These are phyloP conservation scores for Ceratocystis eucalypticola DNA, from an alignment of 2,329 filamentous ascomycete genomes.

Conservation along the genomic window DNA sequence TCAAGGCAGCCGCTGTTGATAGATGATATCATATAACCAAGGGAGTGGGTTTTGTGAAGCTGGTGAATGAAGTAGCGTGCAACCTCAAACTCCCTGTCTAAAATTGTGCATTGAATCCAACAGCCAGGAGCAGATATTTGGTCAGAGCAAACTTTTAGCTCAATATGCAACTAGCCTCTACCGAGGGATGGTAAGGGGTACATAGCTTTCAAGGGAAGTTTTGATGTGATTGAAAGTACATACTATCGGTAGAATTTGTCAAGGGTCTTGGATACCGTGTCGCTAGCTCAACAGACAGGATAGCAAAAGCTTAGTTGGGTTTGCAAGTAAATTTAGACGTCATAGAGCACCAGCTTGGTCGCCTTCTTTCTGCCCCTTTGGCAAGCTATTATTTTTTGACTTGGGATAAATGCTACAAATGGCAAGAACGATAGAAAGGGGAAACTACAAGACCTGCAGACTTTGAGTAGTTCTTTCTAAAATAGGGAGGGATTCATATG, in stretches of 20 bases:
- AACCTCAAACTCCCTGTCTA: neutral
- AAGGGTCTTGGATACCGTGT: neutral
- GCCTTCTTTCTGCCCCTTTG: neutral
- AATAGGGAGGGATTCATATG: too few relatives aligned
- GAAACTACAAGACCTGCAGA: too few relatives aligned
- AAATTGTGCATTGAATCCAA: constrained; percentile 5
- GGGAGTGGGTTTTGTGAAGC: neutral
- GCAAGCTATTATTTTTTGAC: neutral
- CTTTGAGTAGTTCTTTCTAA: too few relatives aligned
- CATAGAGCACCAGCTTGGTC: neutral
- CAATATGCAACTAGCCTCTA: neutral
- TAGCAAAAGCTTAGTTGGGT: neutral
- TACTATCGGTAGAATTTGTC: neutral
- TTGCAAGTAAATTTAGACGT: neutral
- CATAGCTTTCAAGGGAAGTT: neutral
- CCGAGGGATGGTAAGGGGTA: neutral
- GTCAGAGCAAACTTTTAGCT: constrained; percentile 5
- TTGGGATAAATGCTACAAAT: neutral
- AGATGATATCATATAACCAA: constrained; percentile 1
- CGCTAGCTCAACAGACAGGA: neutral
- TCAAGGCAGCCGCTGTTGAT: constrained; percentile 1
- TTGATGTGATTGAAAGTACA: neutral
- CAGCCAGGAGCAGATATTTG: neutral
- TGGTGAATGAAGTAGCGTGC: neutral
- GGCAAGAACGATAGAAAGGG: too few relatives aligned